phyloP scores from a whole-genome alignment of 305 asterid genomes.

The Fraxinus baroniana region DNA sequence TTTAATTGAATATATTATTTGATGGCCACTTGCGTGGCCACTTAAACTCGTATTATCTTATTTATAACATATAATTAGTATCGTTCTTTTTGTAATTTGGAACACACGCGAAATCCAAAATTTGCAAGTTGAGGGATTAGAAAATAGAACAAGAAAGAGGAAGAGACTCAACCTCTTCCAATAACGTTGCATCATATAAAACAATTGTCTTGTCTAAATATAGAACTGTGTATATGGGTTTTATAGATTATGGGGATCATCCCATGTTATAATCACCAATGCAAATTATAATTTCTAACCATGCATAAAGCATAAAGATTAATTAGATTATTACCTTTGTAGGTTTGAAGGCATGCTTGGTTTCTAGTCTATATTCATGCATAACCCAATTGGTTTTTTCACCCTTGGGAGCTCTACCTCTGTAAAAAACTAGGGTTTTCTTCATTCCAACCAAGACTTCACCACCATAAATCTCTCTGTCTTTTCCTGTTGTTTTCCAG shows the following conservation, averaged over 20 bases:
- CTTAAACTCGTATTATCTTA: not conserved
- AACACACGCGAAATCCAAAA: not conserved
- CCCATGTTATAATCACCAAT: not conserved
- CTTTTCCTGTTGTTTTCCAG: slow-evolving; percentile 94
- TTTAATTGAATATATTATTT: not conserved
- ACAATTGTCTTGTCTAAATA: not conserved
- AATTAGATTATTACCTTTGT: slow-evolving; percentile 42
- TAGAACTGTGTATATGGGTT: not conserved
- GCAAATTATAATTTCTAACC: not conserved
- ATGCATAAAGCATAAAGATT: not conserved
- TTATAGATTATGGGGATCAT: not conserved
- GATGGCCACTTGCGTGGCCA: not conserved
- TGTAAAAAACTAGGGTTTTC: slow-evolving; percentile 82
- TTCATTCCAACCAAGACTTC: slow-evolving; percentile 71
- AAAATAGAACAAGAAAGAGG: not conserved
- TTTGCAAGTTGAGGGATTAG: not conserved
- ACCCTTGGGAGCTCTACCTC: slow-evolving; percentile 95
- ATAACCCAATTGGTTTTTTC: slow-evolving; percentile 89
- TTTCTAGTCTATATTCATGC: slow-evolving; percentile 76
- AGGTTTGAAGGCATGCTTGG: slow-evolving; percentile 50
- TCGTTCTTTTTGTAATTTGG: not conserved
- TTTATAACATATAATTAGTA: not conserved
- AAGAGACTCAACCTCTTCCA: not conserved
- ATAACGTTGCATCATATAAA: not conserved
- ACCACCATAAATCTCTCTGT: slow-evolving; percentile 70